phyloP scores from a whole-genome alignment of 768 basidiomycete species.

The Naematelia encephala region DNA sequence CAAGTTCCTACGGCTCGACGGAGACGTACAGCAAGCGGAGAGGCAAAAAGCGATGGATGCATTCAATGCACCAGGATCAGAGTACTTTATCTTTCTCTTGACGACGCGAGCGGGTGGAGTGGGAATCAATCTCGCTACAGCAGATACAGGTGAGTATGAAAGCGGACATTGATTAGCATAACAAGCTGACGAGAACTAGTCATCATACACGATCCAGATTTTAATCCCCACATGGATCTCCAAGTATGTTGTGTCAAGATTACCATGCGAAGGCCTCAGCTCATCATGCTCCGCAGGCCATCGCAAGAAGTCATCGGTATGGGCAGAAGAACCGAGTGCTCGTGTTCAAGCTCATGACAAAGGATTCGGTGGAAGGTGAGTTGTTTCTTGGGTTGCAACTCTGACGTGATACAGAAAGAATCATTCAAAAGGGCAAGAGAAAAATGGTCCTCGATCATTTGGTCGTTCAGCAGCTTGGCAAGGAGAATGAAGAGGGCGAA shows the following conservation, averaged over 20 bases:
- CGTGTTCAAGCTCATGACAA: slow-evolving; percentile 94
- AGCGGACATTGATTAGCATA: not conserved
- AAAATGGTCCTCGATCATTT: slow-evolving; percentile 91
- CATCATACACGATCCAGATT: slow-evolving; percentile 79
- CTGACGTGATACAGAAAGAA: slow-evolving; percentile 63
- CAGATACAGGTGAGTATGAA: slow-evolving; percentile 69
- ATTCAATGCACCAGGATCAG: slow-evolving; percentile 83
- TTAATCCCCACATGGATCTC: slow-evolving; percentile 88
- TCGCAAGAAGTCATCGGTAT: slow-evolving; percentile 88
- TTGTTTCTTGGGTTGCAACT: not conserved
- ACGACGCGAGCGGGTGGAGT: slow-evolving; percentile 89
- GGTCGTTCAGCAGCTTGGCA: slow-evolving; percentile 94
- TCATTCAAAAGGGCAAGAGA: slow-evolving; percentile 89
- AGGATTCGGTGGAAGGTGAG: slow-evolving; percentile 83
- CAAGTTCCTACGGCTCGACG: slow-evolving; percentile 80
- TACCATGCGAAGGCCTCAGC: not conserved
- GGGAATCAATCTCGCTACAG: slow-evolving; percentile 78
- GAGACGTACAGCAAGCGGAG: slow-evolving; percentile 75
- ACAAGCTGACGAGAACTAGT: slow-evolving; percentile 29
- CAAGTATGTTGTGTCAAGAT: slow-evolving; percentile 61
- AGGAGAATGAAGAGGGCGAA: slow-evolving; percentile 73
- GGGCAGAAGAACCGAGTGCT: slow-evolving; percentile 92
- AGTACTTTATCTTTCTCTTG: slow-evolving; percentile 84
- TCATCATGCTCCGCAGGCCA: slow-evolving; percentile 61
- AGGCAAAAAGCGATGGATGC: slow-evolving; percentile 93